Base-by-base conservation (phyloP, 495 filamentous ascomycete genomes). In the Aspergillus avenaceus region DNA sequence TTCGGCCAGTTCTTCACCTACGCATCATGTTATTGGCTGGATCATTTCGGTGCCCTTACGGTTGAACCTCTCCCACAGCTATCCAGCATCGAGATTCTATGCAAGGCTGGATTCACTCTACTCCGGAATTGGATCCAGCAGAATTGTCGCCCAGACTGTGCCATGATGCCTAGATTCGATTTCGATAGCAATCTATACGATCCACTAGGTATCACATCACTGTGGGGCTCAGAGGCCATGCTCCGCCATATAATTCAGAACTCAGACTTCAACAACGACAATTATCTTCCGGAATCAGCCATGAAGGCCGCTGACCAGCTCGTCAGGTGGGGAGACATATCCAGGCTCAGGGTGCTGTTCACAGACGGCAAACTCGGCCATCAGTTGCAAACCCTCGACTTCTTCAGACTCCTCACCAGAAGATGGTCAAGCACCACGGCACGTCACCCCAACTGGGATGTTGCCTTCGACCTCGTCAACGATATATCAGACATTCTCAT, bases 71-170 rank as follows among this genome's bases (percentile, higher is more conserved):
- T 59, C 53, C 53, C 60, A 32, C 45, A 23, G 52, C 50, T 62
- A 28, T 37, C 45, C 29, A 53, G 41, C 36, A 54, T 62, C 8
- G 56, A 62, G 43, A 53, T 9, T 42, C 4, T 59, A 23, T 62
- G 56, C 26, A 56, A 47, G 37, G 40, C 50, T 40, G 56, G 47
- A 0, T 62, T 53, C 11, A 59, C 45, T 50, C 50, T 47, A 22
- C 56, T 62, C 41, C 41, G 40, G 22, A 62, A 62, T 48, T 59
- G 60, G 60, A 57, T 50, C 45, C 52, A 62, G 40, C 53, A 62
- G 48, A 59, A 59, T 19, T 51, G 56, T 56, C 56, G 59, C 31
- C 59, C 59, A 32, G 53, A 36, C 40, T 62, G 59, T 41, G 42
- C 55, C 8, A 55, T 62, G 2, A 24, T 19, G 27, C 52, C 55